Conservation (phyloP, 2,329 filamentous ascomycete species). For the Fulvia fulva region DNA sequence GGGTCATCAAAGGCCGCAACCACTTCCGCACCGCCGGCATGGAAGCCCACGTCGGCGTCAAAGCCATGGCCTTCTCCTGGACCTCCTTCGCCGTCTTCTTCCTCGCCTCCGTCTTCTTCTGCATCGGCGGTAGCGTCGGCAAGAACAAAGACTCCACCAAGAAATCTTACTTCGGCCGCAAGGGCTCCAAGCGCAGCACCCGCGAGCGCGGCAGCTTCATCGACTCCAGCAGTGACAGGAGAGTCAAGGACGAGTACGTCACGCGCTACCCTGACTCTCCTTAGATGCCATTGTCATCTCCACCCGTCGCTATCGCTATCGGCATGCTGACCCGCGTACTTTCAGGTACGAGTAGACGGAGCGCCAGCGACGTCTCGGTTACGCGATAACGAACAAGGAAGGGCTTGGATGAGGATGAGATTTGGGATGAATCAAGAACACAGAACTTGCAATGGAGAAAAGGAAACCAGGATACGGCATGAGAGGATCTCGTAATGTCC, state of each 20-base stretch:
- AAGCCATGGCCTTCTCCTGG: slow-evolving; percentile 76
- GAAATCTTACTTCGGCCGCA: slow-evolving; percentile 47
- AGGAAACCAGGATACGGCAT: background rate
- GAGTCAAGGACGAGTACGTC: slow-evolving; percentile 68
- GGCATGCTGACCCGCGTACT: slow-evolving; percentile 2
- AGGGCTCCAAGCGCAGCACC: slow-evolving; percentile 46
- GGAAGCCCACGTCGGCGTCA: slow-evolving; percentile 58
- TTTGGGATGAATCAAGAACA: background rate
- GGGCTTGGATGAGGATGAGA: background rate
- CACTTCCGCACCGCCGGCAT: slow-evolving; percentile 57
- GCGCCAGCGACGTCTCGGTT: too few relatives aligned
- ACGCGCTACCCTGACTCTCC: slow-evolving; percentile 1
- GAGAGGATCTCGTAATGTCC: background rate
- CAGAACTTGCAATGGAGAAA: background rate
- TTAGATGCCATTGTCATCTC: background rate
- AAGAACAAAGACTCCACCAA: slow-evolving; percentile 39
- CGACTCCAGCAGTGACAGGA: slow-evolving; percentile 53
- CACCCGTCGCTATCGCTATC: slow-evolving; percentile 32
- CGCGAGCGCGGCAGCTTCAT: slow-evolving; percentile 50
- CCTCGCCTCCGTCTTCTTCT: slow-evolving; percentile 65
- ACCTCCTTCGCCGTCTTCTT: slow-evolving; percentile 63
- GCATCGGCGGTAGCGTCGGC: slow-evolving; percentile 53
- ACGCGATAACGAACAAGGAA: background rate
- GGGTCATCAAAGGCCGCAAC: slow-evolving; percentile 67
- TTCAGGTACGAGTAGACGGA: slow-evolving; percentile 6